Evolutionary conservation across 441 rosid genomes (phyloP), one percentile per base, ranked within the genome.

Genomic region (Melastoma candidum): DNA sequence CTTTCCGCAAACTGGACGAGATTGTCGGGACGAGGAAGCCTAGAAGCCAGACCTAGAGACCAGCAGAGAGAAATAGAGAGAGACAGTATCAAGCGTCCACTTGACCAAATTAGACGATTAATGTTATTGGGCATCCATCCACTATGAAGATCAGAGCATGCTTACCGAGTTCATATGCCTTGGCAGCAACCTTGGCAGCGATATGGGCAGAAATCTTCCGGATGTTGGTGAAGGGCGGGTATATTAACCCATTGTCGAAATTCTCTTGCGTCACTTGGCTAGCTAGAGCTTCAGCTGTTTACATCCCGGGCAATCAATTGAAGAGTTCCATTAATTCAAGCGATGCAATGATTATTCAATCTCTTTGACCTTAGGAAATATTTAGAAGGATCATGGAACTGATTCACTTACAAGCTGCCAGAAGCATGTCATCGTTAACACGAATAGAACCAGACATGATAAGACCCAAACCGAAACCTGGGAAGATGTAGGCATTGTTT

Each of bases 91-190:
- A 27, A 43, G n/a, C 48, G 0, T 6, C 22, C 14, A 39, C 46
- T 10, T 0, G 13, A 32, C 25, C 12, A 26, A 1, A 3, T 17
- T 32, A 4, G 25, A 1, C 2, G 56, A 45, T n/a, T 1, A 43
- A 24, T 6, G 36, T 1, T 10, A 36, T 0, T 22, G 8, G 36
- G 3, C 22, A 4, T 12, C 11, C 0, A 8, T 47, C n/a, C 41
- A 17, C 26, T 22, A 14, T 12, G 10, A 13, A 6, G 2, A 60
- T 27, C 24, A 6, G 22, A 25, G 32, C 17, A 53, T 53, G n/a
- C 92, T 71, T 56, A 90, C 98, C 94, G 10, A 87, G 95, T 59
- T 92, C 94, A 68, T 92, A 92, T 51, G 84, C 94, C 74, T 75
- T 88, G 14, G 87, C 95, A 32, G 97, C 97, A 7, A 92, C 97